Evolutionary conservation across 2,329 filamentous ascomycete genomes (phyloP).

Genomic region (Arthroderma sp.): DNA sequence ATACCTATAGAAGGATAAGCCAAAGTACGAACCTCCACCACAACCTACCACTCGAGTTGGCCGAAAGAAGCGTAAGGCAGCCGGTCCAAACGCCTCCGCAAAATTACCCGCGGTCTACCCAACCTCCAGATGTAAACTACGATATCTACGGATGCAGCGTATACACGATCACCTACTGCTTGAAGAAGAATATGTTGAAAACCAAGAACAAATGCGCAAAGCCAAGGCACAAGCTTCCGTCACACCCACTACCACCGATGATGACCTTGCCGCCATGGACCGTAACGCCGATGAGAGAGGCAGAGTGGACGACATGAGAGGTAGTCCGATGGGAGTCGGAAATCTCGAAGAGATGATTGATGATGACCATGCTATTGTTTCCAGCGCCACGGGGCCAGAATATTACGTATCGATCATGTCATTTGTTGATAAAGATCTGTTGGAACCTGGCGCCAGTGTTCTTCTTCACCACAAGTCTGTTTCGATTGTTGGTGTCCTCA

Average conservation of each 20-base stretch:
- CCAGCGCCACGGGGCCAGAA: conserved; percentile 89
- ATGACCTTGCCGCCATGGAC: conserved; percentile 65
- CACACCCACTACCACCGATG: conserved; percentile 42
- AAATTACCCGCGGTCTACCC: conserved; percentile 92
- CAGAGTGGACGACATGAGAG: conserved; percentile 94
- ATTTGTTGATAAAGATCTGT: conserved; percentile 95
- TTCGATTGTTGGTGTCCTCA: conserved; percentile 92
- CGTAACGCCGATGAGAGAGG: conserved; percentile 88
- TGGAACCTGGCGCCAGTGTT: conserved; percentile 92
- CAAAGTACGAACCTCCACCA: conserved; percentile 98
- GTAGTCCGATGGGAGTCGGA: conserved; percentile 95
- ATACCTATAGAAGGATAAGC: conserved; percentile 82
- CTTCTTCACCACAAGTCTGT: conserved; percentile 95
- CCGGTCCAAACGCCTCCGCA: conserved; percentile 82
- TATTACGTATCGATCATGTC: conserved; percentile 99
- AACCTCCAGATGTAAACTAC: conserved; percentile 92
- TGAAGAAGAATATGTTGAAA: conserved; percentile 98
- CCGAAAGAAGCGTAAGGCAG: conserved; percentile 95
- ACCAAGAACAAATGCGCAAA: conserved; percentile 90
- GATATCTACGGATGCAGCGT: conserved; percentile 93
- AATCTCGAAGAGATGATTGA: conserved; percentile 98
- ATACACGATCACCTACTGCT: conserved; percentile 94
- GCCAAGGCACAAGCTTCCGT: conserved; percentile 67
- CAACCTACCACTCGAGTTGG: conserved; percentile 93
- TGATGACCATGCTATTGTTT: conserved; percentile 97